A percentile compares a stretch with the other conserved stretches of the same genome.
These are phyloP conservation scores for Lanzia echinophila DNA, from an alignment of 2,329 filamentous ascomycete species.

Conservation along the genomic window DNA sequence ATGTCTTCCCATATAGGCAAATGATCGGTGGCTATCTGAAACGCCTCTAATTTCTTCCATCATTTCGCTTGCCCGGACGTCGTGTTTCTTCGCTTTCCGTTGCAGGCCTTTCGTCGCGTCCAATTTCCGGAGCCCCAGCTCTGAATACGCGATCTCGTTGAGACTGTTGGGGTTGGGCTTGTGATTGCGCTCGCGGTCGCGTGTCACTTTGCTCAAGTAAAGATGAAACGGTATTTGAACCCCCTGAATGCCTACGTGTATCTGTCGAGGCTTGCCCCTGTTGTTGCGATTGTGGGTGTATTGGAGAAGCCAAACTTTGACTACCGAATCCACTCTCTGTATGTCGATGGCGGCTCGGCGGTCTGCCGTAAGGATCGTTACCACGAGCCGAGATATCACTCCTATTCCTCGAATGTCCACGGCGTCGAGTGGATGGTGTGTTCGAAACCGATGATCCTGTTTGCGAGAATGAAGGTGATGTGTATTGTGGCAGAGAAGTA, in stretches of 20 bases:
- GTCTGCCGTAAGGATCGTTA: slow-evolving; percentile 32
- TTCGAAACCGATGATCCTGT: slow-evolving; percentile 46
- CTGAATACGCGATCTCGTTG: slow-evolving; percentile 12
- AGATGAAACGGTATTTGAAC: slow-evolving; percentile 27
- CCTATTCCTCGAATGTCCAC: slow-evolving; percentile 56
- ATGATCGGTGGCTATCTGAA: slow-evolving; percentile 21
- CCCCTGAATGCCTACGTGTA: slow-evolving; percentile 22
- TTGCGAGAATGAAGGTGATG: slow-evolving; percentile 51
- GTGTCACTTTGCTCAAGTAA: slow-evolving; percentile 27
- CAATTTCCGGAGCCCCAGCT: slow-evolving; percentile 4
- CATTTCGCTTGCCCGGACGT: slow-evolving; percentile 27
- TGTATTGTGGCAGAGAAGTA: slow-evolving; percentile 39
- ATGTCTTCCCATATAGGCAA: not conserved
- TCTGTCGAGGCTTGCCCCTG: slow-evolving; percentile 15
- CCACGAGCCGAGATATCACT: slow-evolving; percentile 49
- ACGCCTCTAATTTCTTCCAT: slow-evolving; percentile 28
- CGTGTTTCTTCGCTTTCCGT: slow-evolving; percentile 26
- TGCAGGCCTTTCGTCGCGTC: slow-evolving; percentile 16
- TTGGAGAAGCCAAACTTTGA: slow-evolving; percentile 20
- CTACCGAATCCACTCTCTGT: slow-evolving; percentile 24
- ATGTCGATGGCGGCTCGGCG: slow-evolving; percentile 34
- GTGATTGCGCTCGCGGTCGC: slow-evolving; percentile 15
- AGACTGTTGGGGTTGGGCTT: slow-evolving; percentile 22
- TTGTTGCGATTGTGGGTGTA: slow-evolving; percentile 10
- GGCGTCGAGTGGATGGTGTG: slow-evolving; percentile 46